These are phyloP conservation scores for Toxicodendron radicans DNA, from an alignment of 345 rosid species.

Conservation along the genomic window DNA sequence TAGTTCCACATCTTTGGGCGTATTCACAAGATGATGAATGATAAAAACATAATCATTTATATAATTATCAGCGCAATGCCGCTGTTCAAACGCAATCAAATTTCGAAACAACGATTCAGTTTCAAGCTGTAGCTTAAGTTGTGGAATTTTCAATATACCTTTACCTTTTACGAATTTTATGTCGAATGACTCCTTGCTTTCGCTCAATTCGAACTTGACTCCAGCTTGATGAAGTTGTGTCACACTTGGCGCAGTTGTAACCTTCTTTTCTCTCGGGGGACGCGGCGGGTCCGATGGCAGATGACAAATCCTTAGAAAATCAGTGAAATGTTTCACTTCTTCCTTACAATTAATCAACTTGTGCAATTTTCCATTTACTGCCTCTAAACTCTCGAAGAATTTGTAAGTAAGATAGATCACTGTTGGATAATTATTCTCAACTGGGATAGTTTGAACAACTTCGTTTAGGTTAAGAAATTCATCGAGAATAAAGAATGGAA, in stretches of 20 bases:
- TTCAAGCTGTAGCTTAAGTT: not conserved
- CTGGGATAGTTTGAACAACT: too few relatives aligned
- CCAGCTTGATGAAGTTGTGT: conserved; percentile 41
- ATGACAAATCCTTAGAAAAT: too few relatives aligned
- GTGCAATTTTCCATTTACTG: conserved; percentile 9
- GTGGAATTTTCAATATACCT: not conserved
- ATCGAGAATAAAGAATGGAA: too few relatives aligned
- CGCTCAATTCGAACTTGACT: conserved; percentile 28
- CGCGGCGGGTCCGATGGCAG: too few relatives aligned
- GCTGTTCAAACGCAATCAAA: not conserved
- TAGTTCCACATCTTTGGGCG: conserved; percentile 19
- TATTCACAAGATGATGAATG: conserved; percentile 12
- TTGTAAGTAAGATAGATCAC: conserved; percentile 6
- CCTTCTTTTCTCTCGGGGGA: too few relatives aligned
- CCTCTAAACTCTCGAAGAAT: conserved; percentile 27
- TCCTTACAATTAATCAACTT: not conserved
- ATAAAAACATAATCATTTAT: conserved; percentile 4
- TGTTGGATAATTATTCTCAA: too few relatives aligned
- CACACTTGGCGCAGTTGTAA: conserved; percentile 28
- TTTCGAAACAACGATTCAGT: not conserved
- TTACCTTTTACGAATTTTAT: conserved; percentile 9
- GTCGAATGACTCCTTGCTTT: conserved; percentile 25
- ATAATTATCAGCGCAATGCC: not conserved
- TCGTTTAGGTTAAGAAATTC: too few relatives aligned
- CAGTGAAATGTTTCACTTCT: not conserved